Percentiles rank a stretch among this genome's conserved stretches.
Evolutionary conservation across 129 eudicot genomes (phyloP).

Genomic region (Helianthus tuberosus): DNA sequence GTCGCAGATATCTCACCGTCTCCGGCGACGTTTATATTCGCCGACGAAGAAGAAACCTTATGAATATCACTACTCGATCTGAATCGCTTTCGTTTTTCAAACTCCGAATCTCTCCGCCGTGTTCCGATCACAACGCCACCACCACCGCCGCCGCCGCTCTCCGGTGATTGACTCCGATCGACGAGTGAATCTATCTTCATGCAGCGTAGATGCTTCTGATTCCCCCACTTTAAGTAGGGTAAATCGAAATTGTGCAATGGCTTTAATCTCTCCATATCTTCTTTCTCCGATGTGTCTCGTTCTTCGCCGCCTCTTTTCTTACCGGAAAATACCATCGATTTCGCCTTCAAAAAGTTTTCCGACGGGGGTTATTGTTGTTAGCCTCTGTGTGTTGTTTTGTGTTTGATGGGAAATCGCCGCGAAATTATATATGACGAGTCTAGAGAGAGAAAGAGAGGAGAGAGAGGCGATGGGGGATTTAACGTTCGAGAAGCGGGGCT

Average conservation of each 20-base stretch:
- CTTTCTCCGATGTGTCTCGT: constrained; percentile 9
- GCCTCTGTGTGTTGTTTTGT: constrained; percentile 21
- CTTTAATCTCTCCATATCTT: constrained; percentile 53
- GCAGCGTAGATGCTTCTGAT: constrained; percentile 62
- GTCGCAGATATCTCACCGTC: constrained; percentile 55
- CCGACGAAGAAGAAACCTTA: constrained; percentile 16
- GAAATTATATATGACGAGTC: constrained; percentile 12
- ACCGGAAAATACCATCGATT: constrained; percentile 31
- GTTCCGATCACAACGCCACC: constrained; percentile 11
- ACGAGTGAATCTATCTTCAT: constrained; percentile 47
- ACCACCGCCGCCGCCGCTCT: constrained; percentile 19
- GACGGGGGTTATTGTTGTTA: not conserved
- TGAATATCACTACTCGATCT: constrained; percentile 28
- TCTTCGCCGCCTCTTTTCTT: constrained; percentile 17
- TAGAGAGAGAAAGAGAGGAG: not conserved
- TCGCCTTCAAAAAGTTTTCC: constrained; percentile 5
- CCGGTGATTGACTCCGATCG: constrained; percentile 31
- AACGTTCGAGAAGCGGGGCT: constrained; percentile 44
- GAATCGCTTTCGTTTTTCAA: constrained; percentile 1
- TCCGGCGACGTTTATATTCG: constrained; percentile 44
- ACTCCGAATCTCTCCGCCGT: constrained; percentile 31
- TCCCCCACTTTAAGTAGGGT: constrained; percentile 76
- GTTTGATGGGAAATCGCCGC: constrained; percentile 44
- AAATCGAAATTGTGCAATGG: constrained; percentile 69
- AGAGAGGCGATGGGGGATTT: constrained; percentile 21